phyloP scores from a whole-genome alignment of 1,139 yeast species.

The Yamadazyma membranifaciens region DNA sequence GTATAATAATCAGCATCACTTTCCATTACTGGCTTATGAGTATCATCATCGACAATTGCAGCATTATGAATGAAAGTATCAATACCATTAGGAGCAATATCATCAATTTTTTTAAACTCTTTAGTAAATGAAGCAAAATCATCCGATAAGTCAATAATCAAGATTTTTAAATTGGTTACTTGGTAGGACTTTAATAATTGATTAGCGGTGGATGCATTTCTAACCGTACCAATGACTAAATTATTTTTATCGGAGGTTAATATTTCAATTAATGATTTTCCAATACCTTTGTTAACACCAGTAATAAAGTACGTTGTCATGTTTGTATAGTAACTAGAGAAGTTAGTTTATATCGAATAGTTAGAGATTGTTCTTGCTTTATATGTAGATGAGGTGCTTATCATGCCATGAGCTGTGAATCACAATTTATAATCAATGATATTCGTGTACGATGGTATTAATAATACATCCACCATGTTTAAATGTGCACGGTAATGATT shows the following conservation, averaged over 20 bases:
- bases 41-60: slow-evolving; percentile 2
- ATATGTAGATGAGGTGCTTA: too few species aligned
- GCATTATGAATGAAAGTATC: slow-evolving; percentile 6
- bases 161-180: slow-evolving; percentile 2
- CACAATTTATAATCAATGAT: too few species aligned
- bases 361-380: too few species aligned
- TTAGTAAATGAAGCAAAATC: not conserved
- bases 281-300: slow-evolving; percentile 33
- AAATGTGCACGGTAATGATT: too few species aligned
- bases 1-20: slow-evolving; percentile 10
- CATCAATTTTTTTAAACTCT: slow-evolving; percentile 1
- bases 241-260: slow-evolving; percentile 17
- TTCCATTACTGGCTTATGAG: slow-evolving; percentile 4
- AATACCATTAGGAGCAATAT: slow-evolving; percentile 11
- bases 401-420: too few species aligned
- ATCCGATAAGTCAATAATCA: slow-evolving; percentile 3
- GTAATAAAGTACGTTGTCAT: slow-evolving; percentile 19
- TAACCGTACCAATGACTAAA: slow-evolving; percentile 19
- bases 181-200: slow-evolving; percentile 2
- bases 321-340: not conserved
- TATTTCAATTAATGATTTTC: slow-evolving; percentile 22
- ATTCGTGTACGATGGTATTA: too few species aligned
- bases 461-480: too few species aligned
- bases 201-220: slow-evolving; percentile 1
- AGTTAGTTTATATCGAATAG: too few species aligned